These are phyloP conservation scores for Pichia inconspicua DNA, from an alignment of 1,139 yeast species.

Conservation along the genomic window DNA sequence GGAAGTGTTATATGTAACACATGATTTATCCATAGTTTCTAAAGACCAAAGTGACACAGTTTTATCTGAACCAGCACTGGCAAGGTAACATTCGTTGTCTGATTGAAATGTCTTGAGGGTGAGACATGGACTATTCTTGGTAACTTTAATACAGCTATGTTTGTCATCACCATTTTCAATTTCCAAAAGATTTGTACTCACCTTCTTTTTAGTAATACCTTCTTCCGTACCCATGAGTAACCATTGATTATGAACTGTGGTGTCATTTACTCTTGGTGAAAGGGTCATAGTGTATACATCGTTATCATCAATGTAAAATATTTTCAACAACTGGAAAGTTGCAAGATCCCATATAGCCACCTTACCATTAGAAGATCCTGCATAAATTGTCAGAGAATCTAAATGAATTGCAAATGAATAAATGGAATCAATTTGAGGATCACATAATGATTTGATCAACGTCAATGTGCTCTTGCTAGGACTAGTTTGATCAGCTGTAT, in stretches of 20 bases:
- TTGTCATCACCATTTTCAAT: slow-evolving; percentile 22
- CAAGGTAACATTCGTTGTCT: slow-evolving; percentile 28
- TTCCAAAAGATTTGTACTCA: slow-evolving; percentile 33
- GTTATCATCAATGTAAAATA: slow-evolving; percentile 40
- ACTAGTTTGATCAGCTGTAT: slow-evolving; percentile 18
- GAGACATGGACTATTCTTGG: slow-evolving; percentile 20
- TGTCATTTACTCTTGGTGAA: slow-evolving; percentile 31
- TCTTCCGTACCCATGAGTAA: slow-evolving; percentile 48
- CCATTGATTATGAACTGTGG: slow-evolving; percentile 6
- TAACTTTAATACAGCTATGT: slow-evolving; percentile 8
- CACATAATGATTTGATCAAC: slow-evolving; percentile 42
- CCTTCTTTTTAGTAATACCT: slow-evolving; percentile 49
- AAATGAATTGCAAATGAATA: slow-evolving; percentile 48
- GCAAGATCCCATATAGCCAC: slow-evolving; percentile 79
- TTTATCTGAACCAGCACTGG: slow-evolving; percentile 58
- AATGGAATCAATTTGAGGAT: slow-evolving; percentile 50
- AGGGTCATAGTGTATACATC: slow-evolving; percentile 50
- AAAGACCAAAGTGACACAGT: slow-evolving; percentile 54
- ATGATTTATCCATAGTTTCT: slow-evolving; percentile 17
- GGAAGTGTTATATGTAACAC: neutral
- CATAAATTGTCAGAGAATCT: slow-evolving; percentile 48
- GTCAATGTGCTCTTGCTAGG: slow-evolving; percentile 11
- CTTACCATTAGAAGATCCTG: slow-evolving; percentile 67
- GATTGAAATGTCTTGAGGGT: slow-evolving; percentile 22
- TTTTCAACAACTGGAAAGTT: slow-evolving; percentile 64